Base-by-base conservation (phyloP, 1,284 basidiomycete species). In the Mycena citricolor region DNA sequence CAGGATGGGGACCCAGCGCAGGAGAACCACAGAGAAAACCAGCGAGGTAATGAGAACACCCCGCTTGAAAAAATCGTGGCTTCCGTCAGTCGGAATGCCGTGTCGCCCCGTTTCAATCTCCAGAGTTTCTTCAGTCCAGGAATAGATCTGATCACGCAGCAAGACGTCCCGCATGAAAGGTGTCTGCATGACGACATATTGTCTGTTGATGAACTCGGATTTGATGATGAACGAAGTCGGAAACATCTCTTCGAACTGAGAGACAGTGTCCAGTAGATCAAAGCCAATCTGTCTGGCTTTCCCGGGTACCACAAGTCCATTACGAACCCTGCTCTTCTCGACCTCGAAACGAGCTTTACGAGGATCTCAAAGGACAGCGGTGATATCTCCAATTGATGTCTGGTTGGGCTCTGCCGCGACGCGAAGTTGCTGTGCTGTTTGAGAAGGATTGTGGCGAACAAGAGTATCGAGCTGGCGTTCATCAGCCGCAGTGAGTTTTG, bases 211-310 rank as follows among this genome's bases (percentile, higher is more conserved):
- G 10, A 45, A 30, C 17, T 45, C 32, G 3, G 44, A 32, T 16
- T 45, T 39, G 26, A 45, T 38, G 12, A 45, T 45, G 37, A 36
- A 45, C 3, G 44, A 38, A 4, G 44, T 45, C 17, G 39, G 37
- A 10, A 39, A 39, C 1, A 38, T 28, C 7, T 45, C 37, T 16
- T 45, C 16, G 17, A 45, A 12, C 7, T 29, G 17, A 4, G 29
- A 20, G 5, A 44, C 14, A 2, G 23, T 19, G 11, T 39, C 13
- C 4, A 45, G 44, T 2, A 45, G 17, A 16, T 45, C 37, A 14
- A 45, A 45, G 2, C 44, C 44, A 6, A 26, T 33, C 25, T 39
- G 39, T 19, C 44, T 31, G 28, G 16, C 28, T 8, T 26, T 11
- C 5, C 26, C 21, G 5, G 44, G 44, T 7, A 20, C 24, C 7